phyloP scores from a whole-genome alignment of 1,139 yeast species.

The Pichia sp. region DNA sequence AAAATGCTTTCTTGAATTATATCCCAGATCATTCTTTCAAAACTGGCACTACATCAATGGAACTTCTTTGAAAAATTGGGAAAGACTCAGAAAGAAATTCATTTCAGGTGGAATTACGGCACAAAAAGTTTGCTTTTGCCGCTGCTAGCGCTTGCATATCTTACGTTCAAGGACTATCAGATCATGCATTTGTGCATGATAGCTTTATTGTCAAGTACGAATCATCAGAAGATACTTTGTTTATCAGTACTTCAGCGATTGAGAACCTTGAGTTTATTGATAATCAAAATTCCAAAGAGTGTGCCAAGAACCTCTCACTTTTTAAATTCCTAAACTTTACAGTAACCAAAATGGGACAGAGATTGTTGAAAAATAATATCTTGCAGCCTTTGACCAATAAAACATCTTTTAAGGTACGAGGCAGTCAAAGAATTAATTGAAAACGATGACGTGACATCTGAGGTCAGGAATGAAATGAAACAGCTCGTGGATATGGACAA shows the following conservation, averaged over 20 bases:
- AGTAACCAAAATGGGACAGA: constrained; percentile 43
- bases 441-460: constrained; percentile 22
- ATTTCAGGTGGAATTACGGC: constrained; percentile 15
- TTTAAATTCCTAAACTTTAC: constrained; percentile 38
- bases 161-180: constrained; percentile 21
- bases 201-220: constrained; percentile 37
- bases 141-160: constrained; percentile 37
- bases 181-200: constrained; percentile 16
- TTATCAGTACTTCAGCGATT: constrained; percentile 38
- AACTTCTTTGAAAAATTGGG: constrained; percentile 1
- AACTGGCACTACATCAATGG: neutral
- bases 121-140: constrained; percentile 31
- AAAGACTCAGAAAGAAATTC: constrained; percentile 5
- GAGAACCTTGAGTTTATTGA: constrained; percentile 37
- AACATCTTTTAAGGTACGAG: constrained; percentile 33
- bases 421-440: constrained; percentile 35
- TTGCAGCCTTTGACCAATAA: constrained; percentile 43
- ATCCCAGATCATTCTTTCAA: constrained; percentile 10
- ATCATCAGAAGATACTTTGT: constrained; percentile 39
- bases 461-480: constrained; percentile 30
- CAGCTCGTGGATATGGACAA: constrained; percentile 37
- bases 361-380: constrained; percentile 38
- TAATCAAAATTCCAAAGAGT: constrained; percentile 29
- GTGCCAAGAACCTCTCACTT: constrained; percentile 31
- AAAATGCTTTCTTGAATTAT: neutral